These are phyloP conservation scores for Macadamia tetraphylla DNA, from an alignment of 164 flowering plant species.

Conservation along the genomic window DNA sequence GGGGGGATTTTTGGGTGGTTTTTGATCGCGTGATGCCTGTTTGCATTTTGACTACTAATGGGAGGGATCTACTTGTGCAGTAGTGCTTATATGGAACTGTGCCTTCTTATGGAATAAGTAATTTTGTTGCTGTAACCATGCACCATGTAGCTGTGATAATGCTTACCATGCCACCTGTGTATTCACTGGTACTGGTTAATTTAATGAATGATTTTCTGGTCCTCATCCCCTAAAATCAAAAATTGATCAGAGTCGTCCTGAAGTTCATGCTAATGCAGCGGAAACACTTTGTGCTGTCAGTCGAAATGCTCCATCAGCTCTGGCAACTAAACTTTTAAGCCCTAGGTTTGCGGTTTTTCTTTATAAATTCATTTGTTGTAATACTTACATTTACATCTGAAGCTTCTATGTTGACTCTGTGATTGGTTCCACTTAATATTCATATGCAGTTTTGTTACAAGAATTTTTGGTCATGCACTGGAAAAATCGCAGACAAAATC, in stretches of 20 bases:
- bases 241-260: constrained; percentile 64
- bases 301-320: constrained; percentile 74
- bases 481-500: constrained; percentile 76
- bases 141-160: neutral
- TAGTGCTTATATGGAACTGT: too few species aligned
- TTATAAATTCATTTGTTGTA: neutral
- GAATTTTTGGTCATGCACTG: constrained; percentile 79
- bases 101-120: too few species aligned
- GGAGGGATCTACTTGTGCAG: too few species aligned
- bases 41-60: too few species aligned
- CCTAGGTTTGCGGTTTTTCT: constrained; percentile 52
- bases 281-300: constrained; percentile 87
- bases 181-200: neutral
- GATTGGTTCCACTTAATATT: constrained; percentile 2
- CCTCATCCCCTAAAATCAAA: neutral
- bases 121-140: neutral
- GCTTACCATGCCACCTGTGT: neutral
- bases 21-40: too few species aligned
- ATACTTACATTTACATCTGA: neutral
- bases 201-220: neutral
- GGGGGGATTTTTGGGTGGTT: too few species aligned
- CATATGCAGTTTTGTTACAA: constrained; percentile 66
- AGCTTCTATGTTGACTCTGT: neutral
- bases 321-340: constrained; percentile 77
- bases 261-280: constrained; percentile 95